Evolutionary conservation across 495 filamentous ascomycete species (phyloP).

Genomic region (Chaetomium fimeti): DNA sequence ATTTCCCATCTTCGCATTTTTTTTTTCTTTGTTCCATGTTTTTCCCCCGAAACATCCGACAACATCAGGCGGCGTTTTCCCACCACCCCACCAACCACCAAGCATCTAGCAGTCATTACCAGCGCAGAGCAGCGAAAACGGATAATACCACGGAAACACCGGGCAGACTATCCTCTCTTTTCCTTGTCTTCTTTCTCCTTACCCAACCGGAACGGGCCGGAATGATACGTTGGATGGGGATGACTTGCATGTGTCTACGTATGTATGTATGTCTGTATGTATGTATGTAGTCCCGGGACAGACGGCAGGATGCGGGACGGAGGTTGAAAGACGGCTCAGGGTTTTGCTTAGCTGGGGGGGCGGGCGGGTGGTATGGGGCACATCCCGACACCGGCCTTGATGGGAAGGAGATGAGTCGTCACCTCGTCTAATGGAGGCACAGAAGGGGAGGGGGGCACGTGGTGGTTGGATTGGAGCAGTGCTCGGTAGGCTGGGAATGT

Average conservation of each 20-base stretch:
- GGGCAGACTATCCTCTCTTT: background rate
- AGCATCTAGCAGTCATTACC: too few relatives aligned
- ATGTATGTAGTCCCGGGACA: too few relatives aligned
- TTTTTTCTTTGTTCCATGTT: background rate
- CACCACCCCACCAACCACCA: too few relatives aligned
- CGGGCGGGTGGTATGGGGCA: too few relatives aligned
- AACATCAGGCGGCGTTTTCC: too few relatives aligned
- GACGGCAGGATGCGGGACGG: too few relatives aligned
- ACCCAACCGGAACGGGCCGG: background rate
- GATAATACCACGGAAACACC: too few relatives aligned
- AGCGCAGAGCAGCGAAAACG: too few relatives aligned
- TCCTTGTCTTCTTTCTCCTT: background rate
- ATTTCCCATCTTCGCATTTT: background rate
- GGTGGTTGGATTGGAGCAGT: background rate
- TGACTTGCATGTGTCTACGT: background rate
- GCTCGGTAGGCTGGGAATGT: background rate
- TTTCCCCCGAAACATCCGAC: too few relatives aligned
- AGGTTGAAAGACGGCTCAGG: background rate
- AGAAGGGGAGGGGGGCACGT: background rate
- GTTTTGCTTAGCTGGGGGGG: background rate
- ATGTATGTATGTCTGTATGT: too few relatives aligned
- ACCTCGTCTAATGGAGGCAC: background rate
- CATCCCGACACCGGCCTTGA: background rate
- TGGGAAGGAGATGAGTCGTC: background rate
- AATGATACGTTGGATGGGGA: background rate